Percentiles rank a stretch among this genome's conserved stretches.
Conservation (phyloP, 106 monocot species). For the Dendrobium nobile region DNA sequence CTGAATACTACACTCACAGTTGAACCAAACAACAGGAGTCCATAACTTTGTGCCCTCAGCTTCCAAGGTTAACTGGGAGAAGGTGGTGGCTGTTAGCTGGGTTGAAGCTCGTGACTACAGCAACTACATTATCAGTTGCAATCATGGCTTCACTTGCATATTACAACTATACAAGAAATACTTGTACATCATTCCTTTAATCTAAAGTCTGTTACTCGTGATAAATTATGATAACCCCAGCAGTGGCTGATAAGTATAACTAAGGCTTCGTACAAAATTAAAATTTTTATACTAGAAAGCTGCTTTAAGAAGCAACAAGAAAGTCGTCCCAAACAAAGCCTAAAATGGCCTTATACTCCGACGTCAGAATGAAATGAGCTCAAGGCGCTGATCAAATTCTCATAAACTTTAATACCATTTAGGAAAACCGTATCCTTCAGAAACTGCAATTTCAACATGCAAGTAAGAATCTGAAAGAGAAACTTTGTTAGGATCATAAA, state of each 20-base stretch:
- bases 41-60: too few relatives aligned
- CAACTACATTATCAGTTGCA: neutral
- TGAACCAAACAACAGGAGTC: too few relatives aligned
- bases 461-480: neutral
- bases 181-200: too few relatives aligned
- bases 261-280: too few relatives aligned
- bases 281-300: too few relatives aligned
- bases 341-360: neutral
- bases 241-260: neutral
- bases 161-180: neutral
- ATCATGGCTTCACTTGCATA: neutral
- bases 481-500: neutral
- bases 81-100: neutral
- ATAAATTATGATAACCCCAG: too few relatives aligned
- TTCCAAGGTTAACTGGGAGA: too few relatives aligned
- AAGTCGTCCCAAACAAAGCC: too few relatives aligned
- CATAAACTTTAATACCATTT: conserved; percentile 78
- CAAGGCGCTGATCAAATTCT: conserved; percentile 60
- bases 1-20: neutral
- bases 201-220: too few relatives aligned
- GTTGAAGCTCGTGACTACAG: neutral
- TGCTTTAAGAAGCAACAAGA: too few relatives aligned
- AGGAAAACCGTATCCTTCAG: conserved; percentile 71
- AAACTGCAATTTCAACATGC: conserved; percentile 39
- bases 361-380: conserved; percentile 30